Evolutionary conservation across 768 basidiomycete genomes (phyloP), one percentile per base, ranked within the genome.

Genomic region (Pholiota microspora): DNA sequence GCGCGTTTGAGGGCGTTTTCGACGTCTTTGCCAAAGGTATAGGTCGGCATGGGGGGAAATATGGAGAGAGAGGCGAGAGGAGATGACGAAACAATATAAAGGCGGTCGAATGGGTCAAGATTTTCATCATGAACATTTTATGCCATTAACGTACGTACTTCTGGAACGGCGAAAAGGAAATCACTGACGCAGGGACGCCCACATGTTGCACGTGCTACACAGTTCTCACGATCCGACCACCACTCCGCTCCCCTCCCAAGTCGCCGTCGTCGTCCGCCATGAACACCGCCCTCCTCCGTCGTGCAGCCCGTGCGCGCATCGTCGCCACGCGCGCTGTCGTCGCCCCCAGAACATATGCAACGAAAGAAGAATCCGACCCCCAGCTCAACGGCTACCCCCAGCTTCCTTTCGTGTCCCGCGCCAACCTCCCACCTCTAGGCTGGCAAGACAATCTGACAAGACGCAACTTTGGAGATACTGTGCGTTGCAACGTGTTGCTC

Each of bases 381-480:
- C 86, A 91, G 58, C 71, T 89, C 16, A 77, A 76, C 51, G 88
- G 82, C 61, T 92, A 94, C 61, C 90, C 90, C 7, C 76, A 84
- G 55, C 77, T 90, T 5, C 88, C 89, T 32, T 76, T 74, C 67
- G 73, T 83, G 38, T 88, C 86, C 8, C 77, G 80, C 62, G 89
- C 92, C 62, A 73, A 77, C 7, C 78, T 85, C 9, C 73, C 81
- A 18, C 74, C 91, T 0, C 73, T 70, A 47, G 87, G 88, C 40
- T 94, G 90, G 91, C 79, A 86, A 65, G 92, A 94, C 66, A 66
- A 68, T 31, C 82, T 89, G 63, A 80, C 87, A 76, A 77, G 92
- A 58, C 81, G 91, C 51, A 92, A 94, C 66, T 85, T 85, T 72
- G 89, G 87, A 47, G 91, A 94, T 57, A 75, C 86, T 38, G 92